Percentiles rank a stretch among this genome's conserved stretches.
Evolutionary conservation across 306 rosid species (phyloP).

Genomic region (Dryas alaskensis): DNA sequence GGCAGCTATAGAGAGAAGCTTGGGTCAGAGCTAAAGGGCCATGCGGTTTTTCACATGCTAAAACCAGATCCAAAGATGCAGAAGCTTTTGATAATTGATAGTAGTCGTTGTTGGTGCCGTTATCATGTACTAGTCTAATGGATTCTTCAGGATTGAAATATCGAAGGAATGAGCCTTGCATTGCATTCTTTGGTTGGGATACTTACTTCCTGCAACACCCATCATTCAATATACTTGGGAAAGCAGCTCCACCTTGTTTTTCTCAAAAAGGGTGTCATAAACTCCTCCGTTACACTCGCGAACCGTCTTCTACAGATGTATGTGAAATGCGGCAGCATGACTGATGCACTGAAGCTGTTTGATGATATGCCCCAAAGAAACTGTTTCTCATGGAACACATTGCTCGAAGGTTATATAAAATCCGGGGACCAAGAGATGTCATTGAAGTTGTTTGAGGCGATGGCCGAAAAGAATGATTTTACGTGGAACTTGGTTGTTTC

Average conservation of each 20-base stretch:
- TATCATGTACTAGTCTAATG: no score
- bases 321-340: slow-evolving; percentile 32
- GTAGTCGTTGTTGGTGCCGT: no score
- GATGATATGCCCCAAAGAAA: slow-evolving; percentile 62
- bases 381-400: slow-evolving; percentile 62
- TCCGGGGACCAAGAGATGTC: slow-evolving; percentile 43
- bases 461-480: slow-evolving; percentile 55
- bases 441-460: slow-evolving; percentile 46
- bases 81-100: no score
- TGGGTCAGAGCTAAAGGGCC: no score
- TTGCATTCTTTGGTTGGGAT: slow-evolving; percentile 40
- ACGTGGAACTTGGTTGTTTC: slow-evolving; percentile 62
- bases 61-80: no score
- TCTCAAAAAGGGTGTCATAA: slow-evolving; percentile 56
- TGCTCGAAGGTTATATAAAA: slow-evolving; percentile 53
- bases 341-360: slow-evolving; percentile 46
- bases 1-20: no score
- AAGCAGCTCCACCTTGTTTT: slow-evolving; percentile 56
- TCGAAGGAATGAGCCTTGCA: slow-evolving; percentile 28
- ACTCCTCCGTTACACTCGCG: slow-evolving; percentile 37
- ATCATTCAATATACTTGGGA: slow-evolving; percentile 32
- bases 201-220: slow-evolving; percentile 41
- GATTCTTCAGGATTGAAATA: no score
- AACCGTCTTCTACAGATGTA: slow-evolving; percentile 72
- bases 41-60: no score